Evolutionary conservation across 2,329 filamentous ascomycete species (phyloP), one percentile per base, ranked within the genome.

Genomic region (Trichoderma oligosporum): DNA sequence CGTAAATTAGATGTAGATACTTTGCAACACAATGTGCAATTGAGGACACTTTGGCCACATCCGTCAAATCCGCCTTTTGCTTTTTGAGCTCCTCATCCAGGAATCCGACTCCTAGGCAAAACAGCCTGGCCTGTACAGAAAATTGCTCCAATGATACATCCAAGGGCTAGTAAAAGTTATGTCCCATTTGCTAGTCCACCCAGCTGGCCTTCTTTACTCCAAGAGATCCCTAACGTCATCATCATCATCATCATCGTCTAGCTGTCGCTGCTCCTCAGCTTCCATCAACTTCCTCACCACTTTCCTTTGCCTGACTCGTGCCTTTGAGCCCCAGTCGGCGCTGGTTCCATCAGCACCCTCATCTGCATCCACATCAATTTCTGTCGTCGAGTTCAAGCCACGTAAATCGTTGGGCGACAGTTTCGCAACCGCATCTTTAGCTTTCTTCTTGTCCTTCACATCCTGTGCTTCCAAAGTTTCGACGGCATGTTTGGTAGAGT

Each of bases 191-290:
- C 46, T 29, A 14, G n/a, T 20, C 16, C 27, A 16, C 29, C 49
- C 4, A 44, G 12, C n/a, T 35, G 27, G n/a, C 41, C 41, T 24
- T 38, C 31, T 39, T 46, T n/a, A 55, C 44, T 56, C 78, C 69
- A 91, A 71, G 65, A 87, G 83, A 71, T 91, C 85, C 68, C 84
- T 81, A 64, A 92, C 87, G 24, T 55, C 52, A 69, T 91, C 87
- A 73, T 88, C 87, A 70, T 90, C 86, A 60, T 87, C 83, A 62
- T 88, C 79, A 58, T 86, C 82, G 64, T 86, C 84, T 48, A 74
- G 69, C 65, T 83, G 78, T 62, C 79, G 75, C 64, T 82, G 71
- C 73, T 82, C 76, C 73, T 88, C 86, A 63, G 78, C 80, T 65
- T 85, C 84, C 60, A 89, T 71, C 66, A 87, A 68, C 67, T 84